Evolutionary conservation across 345 rosid genomes (phyloP).

Genomic region (Pistacia atlantica): DNA sequence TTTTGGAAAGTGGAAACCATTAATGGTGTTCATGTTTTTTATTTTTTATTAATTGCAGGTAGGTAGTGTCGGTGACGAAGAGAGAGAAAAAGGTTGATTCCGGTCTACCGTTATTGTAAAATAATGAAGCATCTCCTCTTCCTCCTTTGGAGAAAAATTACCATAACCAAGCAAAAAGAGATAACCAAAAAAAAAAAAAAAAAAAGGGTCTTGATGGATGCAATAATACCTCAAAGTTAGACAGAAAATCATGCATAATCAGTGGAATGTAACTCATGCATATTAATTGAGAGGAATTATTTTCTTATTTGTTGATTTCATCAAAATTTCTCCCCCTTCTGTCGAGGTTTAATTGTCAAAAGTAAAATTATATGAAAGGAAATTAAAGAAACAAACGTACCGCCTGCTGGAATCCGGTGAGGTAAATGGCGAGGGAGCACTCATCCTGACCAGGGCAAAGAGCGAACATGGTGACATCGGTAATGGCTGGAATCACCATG

Average conservation of each 20-base stretch:
- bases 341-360: no score
- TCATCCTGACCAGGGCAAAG: slow-evolving; percentile 69
- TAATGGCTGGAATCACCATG: slow-evolving; percentile 62
- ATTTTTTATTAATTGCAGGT: background rate
- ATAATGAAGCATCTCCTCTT: background rate
- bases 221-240: background rate
- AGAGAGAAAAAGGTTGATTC: background rate
- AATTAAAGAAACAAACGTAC: slow-evolving; percentile 28
- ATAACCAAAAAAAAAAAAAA: no score
- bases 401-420: slow-evolving; percentile 81
- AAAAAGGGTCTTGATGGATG: background rate
- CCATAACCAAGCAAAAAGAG: no score
- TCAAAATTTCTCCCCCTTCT: no score
- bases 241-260: background rate
- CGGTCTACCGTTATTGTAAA: background rate
- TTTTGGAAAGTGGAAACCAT: no score
- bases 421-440: slow-evolving; percentile 88
- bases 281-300: no score
- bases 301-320: no score
- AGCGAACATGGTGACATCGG: slow-evolving; percentile 78
- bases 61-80: background rate
- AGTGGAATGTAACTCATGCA: no score
- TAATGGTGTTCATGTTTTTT: background rate
- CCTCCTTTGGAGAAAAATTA: background rate
- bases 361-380: no score